A percentile compares a stretch with the other conserved stretches of the same genome.
Evolutionary conservation across 345 rosid genomes (phyloP).

Genomic region (Noccaea caerulescens): DNA sequence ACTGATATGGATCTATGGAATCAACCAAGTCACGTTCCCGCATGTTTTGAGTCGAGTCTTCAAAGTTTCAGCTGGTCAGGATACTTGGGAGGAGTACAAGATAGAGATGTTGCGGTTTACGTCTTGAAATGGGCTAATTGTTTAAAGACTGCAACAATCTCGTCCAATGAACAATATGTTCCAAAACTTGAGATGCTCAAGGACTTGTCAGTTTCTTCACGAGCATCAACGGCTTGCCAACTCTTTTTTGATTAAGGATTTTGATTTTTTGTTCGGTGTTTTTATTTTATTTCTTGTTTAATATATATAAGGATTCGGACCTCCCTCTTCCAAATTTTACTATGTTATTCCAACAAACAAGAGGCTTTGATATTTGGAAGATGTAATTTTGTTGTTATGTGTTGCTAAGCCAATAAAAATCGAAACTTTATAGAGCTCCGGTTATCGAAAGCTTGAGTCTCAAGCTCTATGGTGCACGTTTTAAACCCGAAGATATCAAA

Average conservation of each 20-base stretch:
- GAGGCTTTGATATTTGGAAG: too few relatives aligned
- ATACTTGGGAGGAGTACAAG: not conserved
- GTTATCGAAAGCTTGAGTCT: not conserved
- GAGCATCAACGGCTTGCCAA: not conserved
- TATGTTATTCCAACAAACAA: too few relatives aligned
- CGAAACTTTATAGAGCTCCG: not conserved
- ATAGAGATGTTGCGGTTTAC: not conserved
- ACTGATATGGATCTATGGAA: not conserved
- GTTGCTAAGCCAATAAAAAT: too few relatives aligned
- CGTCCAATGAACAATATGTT: not conserved
- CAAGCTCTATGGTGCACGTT: not conserved
- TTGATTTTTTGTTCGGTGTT: not conserved
- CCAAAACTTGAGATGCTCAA: not conserved
- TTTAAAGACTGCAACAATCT: constrained; percentile 4
- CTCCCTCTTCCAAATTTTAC: too few relatives aligned
- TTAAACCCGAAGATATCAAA: not conserved
- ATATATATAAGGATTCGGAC: too few relatives aligned
- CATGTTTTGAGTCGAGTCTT: not conserved
- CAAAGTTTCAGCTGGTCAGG: constrained; percentile 1
- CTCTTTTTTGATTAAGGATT: not conserved
- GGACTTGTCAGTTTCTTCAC: not conserved
- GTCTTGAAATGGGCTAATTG: not conserved
- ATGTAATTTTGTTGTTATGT: too few relatives aligned
- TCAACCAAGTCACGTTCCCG: not conserved
- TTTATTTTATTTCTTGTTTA: too few relatives aligned